Evolutionary conservation across 192 early-diverging fungal species (phyloP), one percentile per base, ranked within the genome.

Genomic region (Funneliformis mosseae): DNA sequence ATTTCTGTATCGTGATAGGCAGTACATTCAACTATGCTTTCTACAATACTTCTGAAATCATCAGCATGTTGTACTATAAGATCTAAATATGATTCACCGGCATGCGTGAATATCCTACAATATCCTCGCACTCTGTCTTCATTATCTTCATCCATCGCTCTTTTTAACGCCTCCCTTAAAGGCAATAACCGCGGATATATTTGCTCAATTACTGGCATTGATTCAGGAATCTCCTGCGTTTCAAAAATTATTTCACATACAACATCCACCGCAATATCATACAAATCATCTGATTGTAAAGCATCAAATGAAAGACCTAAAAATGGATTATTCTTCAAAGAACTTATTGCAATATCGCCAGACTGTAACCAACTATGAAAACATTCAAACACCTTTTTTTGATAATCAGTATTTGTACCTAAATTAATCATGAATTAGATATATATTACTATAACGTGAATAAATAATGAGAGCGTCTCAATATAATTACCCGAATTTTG

Each of bases 101-200:
- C 97, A 80, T 96, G 92, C 4, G 94, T 90, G 83, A 96, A 96
- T 28, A 99, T 93, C 10, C 93, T 90, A 82, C 95, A 96, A 73
- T 93, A 91, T 8, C 92, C 96, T 42, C 96, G 91, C 43, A 96
- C 85, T 43, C 88, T 87, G 66, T 97, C 96, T 82, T 97, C 95
- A 38, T 96, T 94, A 5, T 90, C 88, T n/a, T 84, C 84, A 9
- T 82, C 83, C 23, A 89, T 83, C 5, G 84, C 85, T 82, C 85
- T 77, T 68, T 46, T 85, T 70, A 85, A 85, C 69, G 75, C 74
- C 39, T 70, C 77, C 39, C 86, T 88, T 78, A 90, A 84, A 71
- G 83, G 89, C 55, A 81, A 81, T 76, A 88, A 91, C 25, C 85
- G 87, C 39, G 85, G 87, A 85, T 92, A 95, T 77, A 91, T 91